These are phyloP conservation scores for Alternaria sp. DNA, from an alignment of 2,329 filamentous ascomycete genomes.

Conservation along the genomic window DNA sequence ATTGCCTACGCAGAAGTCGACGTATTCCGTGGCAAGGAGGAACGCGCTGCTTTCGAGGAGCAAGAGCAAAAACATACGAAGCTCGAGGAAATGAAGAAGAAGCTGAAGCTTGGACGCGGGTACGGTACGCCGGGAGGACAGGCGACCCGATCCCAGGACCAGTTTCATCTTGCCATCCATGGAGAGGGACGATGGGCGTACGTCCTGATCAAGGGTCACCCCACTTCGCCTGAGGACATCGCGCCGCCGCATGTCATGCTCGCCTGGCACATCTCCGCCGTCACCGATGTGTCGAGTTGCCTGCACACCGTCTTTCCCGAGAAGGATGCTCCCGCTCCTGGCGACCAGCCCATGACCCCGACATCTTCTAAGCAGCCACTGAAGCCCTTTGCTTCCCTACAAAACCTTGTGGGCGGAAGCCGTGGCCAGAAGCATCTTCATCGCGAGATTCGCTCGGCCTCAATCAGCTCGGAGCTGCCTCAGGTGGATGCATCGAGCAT, in stretches of 20 bases:
- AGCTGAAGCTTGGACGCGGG: not conserved
- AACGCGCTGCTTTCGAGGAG: not conserved
- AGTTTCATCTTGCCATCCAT: slow-evolving; percentile 1
- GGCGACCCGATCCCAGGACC: not conserved
- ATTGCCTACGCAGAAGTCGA: slow-evolving; percentile 32
- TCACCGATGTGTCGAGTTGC: slow-evolving; percentile 14
- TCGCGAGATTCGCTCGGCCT: slow-evolving; percentile 3
- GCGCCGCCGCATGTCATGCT: slow-evolving; percentile 18
- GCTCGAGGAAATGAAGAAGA: not conserved
- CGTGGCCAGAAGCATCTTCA: not conserved
- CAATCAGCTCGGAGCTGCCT: slow-evolving; percentile 9
- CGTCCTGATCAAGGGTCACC: slow-evolving; percentile 15
- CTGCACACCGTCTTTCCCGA: slow-evolving; percentile 16
- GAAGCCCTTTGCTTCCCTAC: slow-evolving; percentile 13
- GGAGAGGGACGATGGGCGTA: slow-evolving; percentile 27
- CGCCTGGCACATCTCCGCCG: slow-evolving; percentile 15
- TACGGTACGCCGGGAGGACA: not conserved
- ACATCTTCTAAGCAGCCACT: not conserved
- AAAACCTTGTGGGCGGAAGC: slow-evolving; percentile 2
- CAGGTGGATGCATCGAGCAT: not conserved
- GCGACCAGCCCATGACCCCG: not conserved
- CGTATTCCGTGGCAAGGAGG: slow-evolving; percentile 14
- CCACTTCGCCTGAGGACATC: not conserved
- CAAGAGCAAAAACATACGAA: not conserved
- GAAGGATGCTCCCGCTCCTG: not conserved